Evolutionary conservation across 1,139 yeast genomes (phyloP), one percentile per base, ranked within the genome.

Genomic region (Geotrichum restrictum): DNA sequence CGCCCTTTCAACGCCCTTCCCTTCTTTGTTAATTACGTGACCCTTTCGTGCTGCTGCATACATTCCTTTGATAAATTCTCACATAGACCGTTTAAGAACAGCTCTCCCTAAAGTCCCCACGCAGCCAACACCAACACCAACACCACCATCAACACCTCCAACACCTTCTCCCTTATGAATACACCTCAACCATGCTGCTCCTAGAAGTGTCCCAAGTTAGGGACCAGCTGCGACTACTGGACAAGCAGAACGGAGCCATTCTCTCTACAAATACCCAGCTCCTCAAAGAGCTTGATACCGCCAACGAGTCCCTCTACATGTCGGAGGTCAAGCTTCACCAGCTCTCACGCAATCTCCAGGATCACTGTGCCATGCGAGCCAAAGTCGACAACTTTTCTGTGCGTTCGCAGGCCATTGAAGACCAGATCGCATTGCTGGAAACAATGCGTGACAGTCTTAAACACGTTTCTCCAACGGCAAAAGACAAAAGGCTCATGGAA

Each of bases 401-500:
- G 43, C 63, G 58, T 33, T 52, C 59, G 13, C 48, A 42, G 40
- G 51, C 54, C 11, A 52, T 61, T 38, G 62, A 60, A 46, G 46
- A 49, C 32, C 64, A 62, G 40, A 48, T 62, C 27, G 45, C 45
- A 5, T 38, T 57, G 16, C 53, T 62, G 14, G 65, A 62, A 38
- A 29, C 53, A 8, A 49, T 55, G 10, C 56, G 60, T 16, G 60
- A 59, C 38, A 44, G 52, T 5, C 53, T 61, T 18, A 55, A 51
- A 8, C 42, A 44, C 16, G 60, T 59, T 7, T 47, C 54, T 18
- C 33, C 48, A 8, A 52, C 52, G n/a, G 31, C 51, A 21, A 32
- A 60, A 56, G 22, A 57, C 53, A 29, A 48, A 49, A 5, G 51
- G 48, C 11, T 59, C 58, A 7, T 62, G 55, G 49, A 47, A 49